phyloP scores from a whole-genome alignment of 2,329 filamentous ascomycete genomes.

The Chaetomium sp. region DNA sequence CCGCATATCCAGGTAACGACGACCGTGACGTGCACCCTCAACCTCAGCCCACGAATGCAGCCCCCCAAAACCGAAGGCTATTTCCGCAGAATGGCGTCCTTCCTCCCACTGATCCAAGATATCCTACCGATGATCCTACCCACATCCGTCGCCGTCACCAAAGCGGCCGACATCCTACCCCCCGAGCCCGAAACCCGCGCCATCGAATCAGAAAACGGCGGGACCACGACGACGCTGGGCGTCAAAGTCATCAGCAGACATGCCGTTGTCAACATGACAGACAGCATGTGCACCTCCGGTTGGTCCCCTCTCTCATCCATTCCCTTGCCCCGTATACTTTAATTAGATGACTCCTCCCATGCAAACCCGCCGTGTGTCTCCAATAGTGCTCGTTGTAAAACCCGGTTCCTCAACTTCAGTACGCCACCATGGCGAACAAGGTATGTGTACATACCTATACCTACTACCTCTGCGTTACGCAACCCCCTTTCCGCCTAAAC shows the following conservation, averaged over 20 bases:
- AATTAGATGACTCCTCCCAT: neutral
- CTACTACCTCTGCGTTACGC: too few species aligned
- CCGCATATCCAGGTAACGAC: too few species aligned
- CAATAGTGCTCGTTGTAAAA: conserved; percentile 54
- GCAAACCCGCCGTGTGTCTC: neutral
- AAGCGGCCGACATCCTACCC: conserved; percentile 38
- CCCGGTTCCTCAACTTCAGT: conserved; percentile 56
- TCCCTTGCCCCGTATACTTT: neutral
- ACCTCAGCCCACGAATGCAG: neutral
- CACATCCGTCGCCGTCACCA: conserved; percentile 50
- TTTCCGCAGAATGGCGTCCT: conserved; percentile 39
- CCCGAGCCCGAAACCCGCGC: conserved; percentile 26
- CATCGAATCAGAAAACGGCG: conserved; percentile 33
- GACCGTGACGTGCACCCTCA: neutral
- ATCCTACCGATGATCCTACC: conserved; percentile 55
- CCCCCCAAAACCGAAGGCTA: neutral
- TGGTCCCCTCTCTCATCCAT: conserved; percentile 24
- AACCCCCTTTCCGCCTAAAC: neutral
- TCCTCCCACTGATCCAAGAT: conserved; percentile 51
- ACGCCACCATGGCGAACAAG: conserved; percentile 65
- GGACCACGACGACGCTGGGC: conserved; percentile 28
- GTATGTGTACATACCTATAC: conserved; percentile 28
- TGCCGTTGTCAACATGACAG: conserved; percentile 58
- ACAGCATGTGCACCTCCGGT: conserved; percentile 62
- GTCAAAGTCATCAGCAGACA: conserved; percentile 35